Percentiles rank a stretch among this genome's conserved stretches.
Conservation (phyloP, 75 land plant species). For the Pinus taeda region DNA sequence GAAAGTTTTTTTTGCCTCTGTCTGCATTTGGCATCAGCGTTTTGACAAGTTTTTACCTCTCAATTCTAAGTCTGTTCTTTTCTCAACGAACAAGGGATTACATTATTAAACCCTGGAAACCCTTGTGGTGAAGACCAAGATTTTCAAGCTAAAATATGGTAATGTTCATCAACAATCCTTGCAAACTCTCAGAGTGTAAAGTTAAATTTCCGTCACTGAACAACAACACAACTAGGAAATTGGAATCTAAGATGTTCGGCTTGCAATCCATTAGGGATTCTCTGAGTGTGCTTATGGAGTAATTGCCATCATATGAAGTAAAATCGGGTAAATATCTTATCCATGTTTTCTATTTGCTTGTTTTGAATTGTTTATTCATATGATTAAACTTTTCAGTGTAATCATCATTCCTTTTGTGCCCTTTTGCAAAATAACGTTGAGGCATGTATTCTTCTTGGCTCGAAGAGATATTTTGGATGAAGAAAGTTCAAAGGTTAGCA, state of each 20-base stretch:
- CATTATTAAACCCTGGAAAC: neutral
- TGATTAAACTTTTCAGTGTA: neutral
- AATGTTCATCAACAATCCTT: neutral
- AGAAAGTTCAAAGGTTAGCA: neutral
- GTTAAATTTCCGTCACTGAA: neutral
- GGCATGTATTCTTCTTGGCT: neutral
- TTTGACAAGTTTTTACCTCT: constrained; percentile 40
- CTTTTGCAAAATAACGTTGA: neutral
- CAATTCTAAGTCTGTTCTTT: constrained; percentile 25
- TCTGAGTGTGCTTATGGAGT: neutral
- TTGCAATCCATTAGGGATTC: neutral
- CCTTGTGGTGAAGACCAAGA: too few relatives aligned
- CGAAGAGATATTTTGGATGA: neutral
- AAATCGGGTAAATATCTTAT: neutral
- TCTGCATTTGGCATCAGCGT: constrained; percentile 43
- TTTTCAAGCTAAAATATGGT: too few relatives aligned
- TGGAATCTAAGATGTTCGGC: neutral
- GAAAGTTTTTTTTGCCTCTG: constrained; percentile 25
- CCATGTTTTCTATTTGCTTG: neutral
- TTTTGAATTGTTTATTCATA: neutral
- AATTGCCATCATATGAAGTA: neutral
- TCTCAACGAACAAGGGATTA: constrained; percentile 32
- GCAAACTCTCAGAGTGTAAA: neutral
- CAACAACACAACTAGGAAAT: too few relatives aligned
- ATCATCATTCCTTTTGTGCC: neutral